phyloP scores from a whole-genome alignment of 2,329 filamentous ascomycete genomes.

The Lachnellula subtilissima region DNA sequence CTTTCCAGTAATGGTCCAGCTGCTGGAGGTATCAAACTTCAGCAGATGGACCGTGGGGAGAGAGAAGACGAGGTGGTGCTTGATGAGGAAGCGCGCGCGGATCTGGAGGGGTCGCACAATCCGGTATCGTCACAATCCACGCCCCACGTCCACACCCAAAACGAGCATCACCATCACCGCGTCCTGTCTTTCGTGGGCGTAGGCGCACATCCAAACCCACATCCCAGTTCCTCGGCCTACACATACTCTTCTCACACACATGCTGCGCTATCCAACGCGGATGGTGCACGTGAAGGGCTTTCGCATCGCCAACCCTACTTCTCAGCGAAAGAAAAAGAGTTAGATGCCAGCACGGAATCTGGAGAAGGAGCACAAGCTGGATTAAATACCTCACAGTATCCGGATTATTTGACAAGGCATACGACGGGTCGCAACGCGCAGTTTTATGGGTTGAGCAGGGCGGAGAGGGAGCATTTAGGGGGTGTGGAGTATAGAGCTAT shows the following conservation, averaged over 20 bases:
- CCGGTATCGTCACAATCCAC: neutral
- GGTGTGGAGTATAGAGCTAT: conserved; percentile 62
- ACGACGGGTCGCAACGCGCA: conserved; percentile 47
- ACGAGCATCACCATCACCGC: conserved; percentile 1
- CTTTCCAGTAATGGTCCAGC: no score
- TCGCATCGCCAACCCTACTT: neutral
- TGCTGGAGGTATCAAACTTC: no score
- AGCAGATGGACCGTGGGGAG: no score
- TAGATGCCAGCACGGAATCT: neutral
- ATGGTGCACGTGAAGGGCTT: neutral
- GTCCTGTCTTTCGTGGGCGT: conserved; percentile 18
- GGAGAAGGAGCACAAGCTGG: neutral
- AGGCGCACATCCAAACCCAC: conserved; percentile 11
- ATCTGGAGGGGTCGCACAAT: neutral
- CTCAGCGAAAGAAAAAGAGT: neutral
- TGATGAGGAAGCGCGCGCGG: neutral
- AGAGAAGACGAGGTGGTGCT: neutral
- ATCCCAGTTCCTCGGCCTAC: conserved; percentile 12
- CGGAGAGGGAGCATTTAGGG: conserved; percentile 53
- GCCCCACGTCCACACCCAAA: neutral
- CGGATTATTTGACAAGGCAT: conserved; percentile 21
- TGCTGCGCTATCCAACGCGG: neutral
- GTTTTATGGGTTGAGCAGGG: conserved; percentile 48
- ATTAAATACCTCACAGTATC: conserved; percentile 16
- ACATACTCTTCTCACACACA: neutral